Evolutionary conservation across 2,329 filamentous ascomycete species (phyloP).

Genomic region (Colletotrichum orbiculare): DNA sequence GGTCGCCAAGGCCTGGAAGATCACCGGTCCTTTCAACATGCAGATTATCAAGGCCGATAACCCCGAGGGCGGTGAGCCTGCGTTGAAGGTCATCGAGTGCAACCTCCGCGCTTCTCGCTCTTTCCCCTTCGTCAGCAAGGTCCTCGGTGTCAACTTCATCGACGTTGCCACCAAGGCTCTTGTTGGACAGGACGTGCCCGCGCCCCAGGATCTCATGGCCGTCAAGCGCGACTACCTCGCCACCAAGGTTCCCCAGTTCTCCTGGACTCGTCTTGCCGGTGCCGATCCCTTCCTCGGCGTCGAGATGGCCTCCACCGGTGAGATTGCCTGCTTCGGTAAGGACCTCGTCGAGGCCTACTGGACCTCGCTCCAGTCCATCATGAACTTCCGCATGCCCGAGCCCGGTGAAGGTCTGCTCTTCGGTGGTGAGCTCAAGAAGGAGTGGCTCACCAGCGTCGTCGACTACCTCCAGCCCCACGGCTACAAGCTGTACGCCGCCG

Average conservation of each 20-base stretch:
- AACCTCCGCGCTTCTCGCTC: constrained; percentile 97
- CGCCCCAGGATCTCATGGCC: constrained; percentile 88
- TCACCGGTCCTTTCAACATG: constrained; percentile 99
- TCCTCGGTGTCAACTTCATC: constrained; percentile 96
- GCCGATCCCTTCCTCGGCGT: constrained; percentile 98
- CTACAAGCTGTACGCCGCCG: constrained; percentile 94
- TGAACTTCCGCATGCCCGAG: constrained; percentile 98
- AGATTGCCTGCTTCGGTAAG: constrained; percentile 99
- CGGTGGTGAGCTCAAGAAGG: constrained; percentile 81
- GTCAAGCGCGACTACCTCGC: constrained; percentile 91
- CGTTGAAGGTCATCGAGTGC: constrained; percentile 97
- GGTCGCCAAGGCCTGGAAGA: constrained; percentile 96
- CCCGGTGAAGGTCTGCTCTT: constrained; percentile 95
- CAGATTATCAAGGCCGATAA: constrained; percentile 95
- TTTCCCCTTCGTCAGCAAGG: constrained; percentile 98
- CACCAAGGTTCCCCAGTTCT: constrained; percentile 98
- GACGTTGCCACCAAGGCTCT: constrained; percentile 94
- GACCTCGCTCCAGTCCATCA: constrained; percentile 93
- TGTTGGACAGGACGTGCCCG: constrained; percentile 84
- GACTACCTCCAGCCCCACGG: constrained; percentile 89
- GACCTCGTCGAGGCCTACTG: constrained; percentile 97
- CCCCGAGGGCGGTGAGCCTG: constrained; percentile 77
- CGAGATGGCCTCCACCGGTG: constrained; percentile 96
- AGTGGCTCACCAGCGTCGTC: constrained; percentile 81
- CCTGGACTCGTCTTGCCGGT: constrained; percentile 96